These are phyloP conservation scores for Epichloe uncinata DNA, from an alignment of 2,329 filamentous ascomycete species.

Conservation along the genomic window DNA sequence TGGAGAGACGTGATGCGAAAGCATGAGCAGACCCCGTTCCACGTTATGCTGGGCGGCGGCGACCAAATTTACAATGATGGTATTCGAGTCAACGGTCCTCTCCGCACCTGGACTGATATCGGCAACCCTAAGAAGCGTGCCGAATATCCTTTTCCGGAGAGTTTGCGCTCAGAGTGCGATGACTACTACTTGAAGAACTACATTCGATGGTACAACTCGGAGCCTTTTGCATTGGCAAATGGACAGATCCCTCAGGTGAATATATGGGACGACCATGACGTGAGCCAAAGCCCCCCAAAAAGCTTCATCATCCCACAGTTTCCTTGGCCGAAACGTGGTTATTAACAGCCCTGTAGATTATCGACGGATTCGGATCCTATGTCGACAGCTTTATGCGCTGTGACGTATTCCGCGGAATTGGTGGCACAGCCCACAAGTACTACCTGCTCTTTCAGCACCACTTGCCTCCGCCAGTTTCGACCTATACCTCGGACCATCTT, in stretches of 20 bases:
- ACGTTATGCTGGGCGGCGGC: constrained; percentile 89
- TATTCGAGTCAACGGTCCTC: constrained; percentile 70
- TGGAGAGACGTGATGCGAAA: constrained; percentile 88
- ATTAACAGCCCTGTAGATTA: constrained; percentile 46
- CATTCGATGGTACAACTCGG: constrained; percentile 66
- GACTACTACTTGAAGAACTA: constrained; percentile 89
- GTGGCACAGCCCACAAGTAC: constrained; percentile 90
- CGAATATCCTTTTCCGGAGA: constrained; percentile 61
- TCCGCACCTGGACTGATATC: constrained; percentile 72
- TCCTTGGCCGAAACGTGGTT: neutral
- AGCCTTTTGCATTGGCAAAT: constrained; percentile 74
- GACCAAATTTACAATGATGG: constrained; percentile 97
- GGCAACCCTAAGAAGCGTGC: constrained; percentile 73
- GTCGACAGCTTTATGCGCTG: constrained; percentile 88
- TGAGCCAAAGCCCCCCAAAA: constrained; percentile 24
- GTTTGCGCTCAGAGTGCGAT: constrained; percentile 72
- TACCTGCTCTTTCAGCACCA: constrained; percentile 98
- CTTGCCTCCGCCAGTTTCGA: constrained; percentile 68
- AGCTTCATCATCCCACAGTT: neutral
- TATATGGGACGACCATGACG: constrained; percentile 93
- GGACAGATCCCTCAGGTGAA: constrained; percentile 93
- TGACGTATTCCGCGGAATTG: constrained; percentile 81
- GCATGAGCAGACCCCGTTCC: constrained; percentile 71
- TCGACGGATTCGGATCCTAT: constrained; percentile 89
- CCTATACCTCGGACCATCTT: constrained; percentile 54